Conservation (phyloP, 768 basidiomycete species). For the Rickenella mellea region DNA sequence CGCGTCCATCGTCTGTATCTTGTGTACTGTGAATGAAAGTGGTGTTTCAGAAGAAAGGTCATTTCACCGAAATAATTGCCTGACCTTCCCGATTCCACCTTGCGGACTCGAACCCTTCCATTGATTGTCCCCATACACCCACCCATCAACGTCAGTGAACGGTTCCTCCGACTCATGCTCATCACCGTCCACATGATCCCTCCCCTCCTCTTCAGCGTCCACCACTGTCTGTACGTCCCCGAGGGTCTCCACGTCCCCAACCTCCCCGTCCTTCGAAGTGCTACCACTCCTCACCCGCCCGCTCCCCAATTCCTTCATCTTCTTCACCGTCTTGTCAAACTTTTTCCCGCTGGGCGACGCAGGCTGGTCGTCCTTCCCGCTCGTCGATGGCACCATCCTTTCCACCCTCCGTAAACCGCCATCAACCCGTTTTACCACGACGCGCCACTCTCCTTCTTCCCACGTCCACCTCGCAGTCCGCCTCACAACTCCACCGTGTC, state of each 20-base stretch:
- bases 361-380: conserved; percentile 33
- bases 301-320: conserved; percentile 18
- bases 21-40: conserved; percentile 51
- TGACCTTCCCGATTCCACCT: conserved; percentile 80
- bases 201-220: conserved; percentile 5
- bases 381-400: conserved; percentile 42
- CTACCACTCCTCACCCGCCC: conserved; percentile 19
- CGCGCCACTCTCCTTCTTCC: conserved; percentile 88
- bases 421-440: conserved; percentile 50
- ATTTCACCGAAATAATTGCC: conserved; percentile 5
- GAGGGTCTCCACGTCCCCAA: background rate
- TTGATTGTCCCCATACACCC: conserved; percentile 93
- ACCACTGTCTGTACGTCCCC: background rate
- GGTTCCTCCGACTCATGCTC: conserved; percentile 38
- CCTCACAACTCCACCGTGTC: conserved; percentile 35
- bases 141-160: conserved; percentile 77
- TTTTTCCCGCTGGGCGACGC: conserved; percentile 12
- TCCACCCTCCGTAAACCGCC: conserved; percentile 44
- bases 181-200: conserved; percentile 6
- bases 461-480: conserved; percentile 79
- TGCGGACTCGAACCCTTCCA: conserved; percentile 74
- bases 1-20: conserved; percentile 82
- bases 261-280: conserved; percentile 3
- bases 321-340: conserved; percentile 17
- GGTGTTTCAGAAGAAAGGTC: background rate